Evolutionary conservation across 306 rosid genomes (phyloP).

Genomic region (Prunus mongolica): DNA sequence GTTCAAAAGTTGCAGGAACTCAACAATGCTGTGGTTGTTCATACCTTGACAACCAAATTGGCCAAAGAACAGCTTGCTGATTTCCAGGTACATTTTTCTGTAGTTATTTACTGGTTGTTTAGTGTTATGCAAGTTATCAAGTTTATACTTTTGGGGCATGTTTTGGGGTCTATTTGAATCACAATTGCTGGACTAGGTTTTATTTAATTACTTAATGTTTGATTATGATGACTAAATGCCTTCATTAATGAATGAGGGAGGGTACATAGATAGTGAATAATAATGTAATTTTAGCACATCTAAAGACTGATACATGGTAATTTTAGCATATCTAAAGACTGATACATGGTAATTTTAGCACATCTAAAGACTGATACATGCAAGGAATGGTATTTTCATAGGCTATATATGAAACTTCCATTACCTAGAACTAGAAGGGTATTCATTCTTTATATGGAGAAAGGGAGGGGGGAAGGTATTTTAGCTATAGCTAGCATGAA

Average conservation of each 20-base stretch:
- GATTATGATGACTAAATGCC: neutral
- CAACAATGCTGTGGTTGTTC: conserved; percentile 78
- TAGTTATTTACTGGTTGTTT: neutral
- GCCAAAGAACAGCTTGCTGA: conserved; percentile 63
- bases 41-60: conserved; percentile 46
- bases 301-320: neutral
- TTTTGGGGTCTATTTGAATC: neutral
- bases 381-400: neutral
- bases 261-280: neutral
- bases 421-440: neutral
- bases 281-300: neutral
- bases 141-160: neutral
- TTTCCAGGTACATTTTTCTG: conserved; percentile 48
- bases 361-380: neutral
- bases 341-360: neutral
- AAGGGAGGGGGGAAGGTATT: neutral
- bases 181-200: neutral
- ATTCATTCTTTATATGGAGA: neutral
- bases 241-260: neutral
- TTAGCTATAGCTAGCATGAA: neutral
- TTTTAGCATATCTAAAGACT: too few relatives aligned
- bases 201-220: neutral
- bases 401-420: neutral
- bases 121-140: neutral
- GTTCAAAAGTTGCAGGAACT: conserved; percentile 89